Evolutionary conservation across 495 filamentous ascomycete species (phyloP).

Genomic region (Penicillium angulare): DNA sequence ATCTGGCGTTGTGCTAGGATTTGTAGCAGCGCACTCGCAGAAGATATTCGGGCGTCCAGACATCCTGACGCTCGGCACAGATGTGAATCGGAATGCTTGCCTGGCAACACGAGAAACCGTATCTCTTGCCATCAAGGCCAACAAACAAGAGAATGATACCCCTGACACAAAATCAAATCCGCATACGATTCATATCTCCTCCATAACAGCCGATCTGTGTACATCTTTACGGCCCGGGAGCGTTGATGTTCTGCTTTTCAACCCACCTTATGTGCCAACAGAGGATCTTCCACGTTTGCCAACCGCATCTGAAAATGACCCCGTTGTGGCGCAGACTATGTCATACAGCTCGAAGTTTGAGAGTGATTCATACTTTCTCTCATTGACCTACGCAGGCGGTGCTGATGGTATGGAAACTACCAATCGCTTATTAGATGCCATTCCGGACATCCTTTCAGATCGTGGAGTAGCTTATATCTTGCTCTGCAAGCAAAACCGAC

Average conservation of each 20-base stretch:
- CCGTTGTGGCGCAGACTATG: constrained; percentile 13
- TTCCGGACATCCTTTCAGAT: constrained; percentile 60
- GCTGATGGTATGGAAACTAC: constrained; percentile 91
- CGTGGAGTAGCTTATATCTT: constrained; percentile 85
- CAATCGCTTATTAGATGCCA: constrained; percentile 64
- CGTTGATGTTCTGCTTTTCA: constrained; percentile 89
- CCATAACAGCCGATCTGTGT: constrained; percentile 64
- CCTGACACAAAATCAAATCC: constrained; percentile 1
- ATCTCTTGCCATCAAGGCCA: constrained; percentile 45
- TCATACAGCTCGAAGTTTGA: constrained; percentile 50
- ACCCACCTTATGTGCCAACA: constrained; percentile 94
- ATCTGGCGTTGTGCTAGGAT: constrained; percentile 87
- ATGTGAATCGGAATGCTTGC: constrained; percentile 82
- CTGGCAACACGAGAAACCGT: constrained; percentile 64
- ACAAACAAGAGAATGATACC: constrained; percentile 8
- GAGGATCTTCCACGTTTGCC: constrained; percentile 59
- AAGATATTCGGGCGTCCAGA: constrained; percentile 70
- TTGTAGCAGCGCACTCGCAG: constrained; percentile 71
- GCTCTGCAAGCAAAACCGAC: constrained; percentile 83
- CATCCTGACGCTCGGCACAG: constrained; percentile 69
- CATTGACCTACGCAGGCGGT: constrained; percentile 85
- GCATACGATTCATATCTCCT: constrained; percentile 51
- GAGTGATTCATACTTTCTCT: constrained; percentile 75
- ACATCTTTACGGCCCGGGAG: constrained; percentile 50
- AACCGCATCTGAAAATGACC: constrained; percentile 23